phyloP scores from a whole-genome alignment of 2,329 filamentous ascomycete genomes.

The Fusarium buxicola region DNA sequence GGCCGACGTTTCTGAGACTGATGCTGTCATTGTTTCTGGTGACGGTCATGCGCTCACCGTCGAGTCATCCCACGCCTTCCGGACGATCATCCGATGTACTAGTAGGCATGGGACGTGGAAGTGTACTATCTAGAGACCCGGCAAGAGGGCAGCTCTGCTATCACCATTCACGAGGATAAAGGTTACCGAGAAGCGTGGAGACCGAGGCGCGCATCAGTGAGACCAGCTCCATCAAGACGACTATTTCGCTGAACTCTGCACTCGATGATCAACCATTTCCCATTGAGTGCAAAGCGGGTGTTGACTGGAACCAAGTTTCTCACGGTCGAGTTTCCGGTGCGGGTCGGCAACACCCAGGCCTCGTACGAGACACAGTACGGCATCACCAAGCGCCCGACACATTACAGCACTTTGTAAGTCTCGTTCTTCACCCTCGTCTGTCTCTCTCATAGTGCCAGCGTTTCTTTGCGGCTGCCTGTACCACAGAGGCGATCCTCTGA shows the following conservation, averaged over 20 bases:
- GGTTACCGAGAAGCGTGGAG: constrained; percentile 79
- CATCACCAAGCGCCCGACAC: constrained; percentile 86
- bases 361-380: constrained; percentile 96
- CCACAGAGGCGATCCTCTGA: no score
- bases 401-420: constrained; percentile 81
- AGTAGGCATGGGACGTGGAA: constrained; percentile 98
- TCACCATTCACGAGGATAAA: constrained; percentile 76
- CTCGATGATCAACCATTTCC: constrained; percentile 69
- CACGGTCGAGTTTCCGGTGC: constrained; percentile 97
- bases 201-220: constrained; percentile 90
- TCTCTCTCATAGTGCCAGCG: no score
- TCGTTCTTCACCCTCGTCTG: no score
- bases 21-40: constrained; percentile 66
- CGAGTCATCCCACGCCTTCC: background rate
- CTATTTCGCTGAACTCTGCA: constrained; percentile 81
- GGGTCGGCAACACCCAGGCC: constrained; percentile 89
- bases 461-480: no score
- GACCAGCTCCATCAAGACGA: constrained; percentile 85
- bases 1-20: constrained; percentile 68
- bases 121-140: constrained; percentile 92
- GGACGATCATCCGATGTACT: constrained; percentile 91
- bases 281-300: constrained; percentile 82
- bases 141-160: constrained; percentile 54
- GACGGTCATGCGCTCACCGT: constrained; percentile 53
- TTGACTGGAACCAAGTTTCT: constrained; percentile 98